Conservation (phyloP, 495 filamentous ascomycete genomes). For the Penicillium taxi region DNA sequence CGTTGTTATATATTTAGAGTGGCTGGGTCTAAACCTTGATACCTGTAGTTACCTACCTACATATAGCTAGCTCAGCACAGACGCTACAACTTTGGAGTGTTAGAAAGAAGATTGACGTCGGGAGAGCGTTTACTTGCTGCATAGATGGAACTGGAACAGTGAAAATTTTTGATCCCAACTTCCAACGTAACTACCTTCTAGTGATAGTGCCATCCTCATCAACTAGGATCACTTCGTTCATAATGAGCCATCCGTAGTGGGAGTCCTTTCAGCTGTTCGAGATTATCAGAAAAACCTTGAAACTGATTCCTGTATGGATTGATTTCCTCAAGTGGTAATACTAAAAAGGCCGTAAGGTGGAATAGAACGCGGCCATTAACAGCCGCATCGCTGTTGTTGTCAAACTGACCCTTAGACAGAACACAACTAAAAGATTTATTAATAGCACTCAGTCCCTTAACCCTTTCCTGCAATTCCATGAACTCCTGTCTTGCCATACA, state of each 20-base stretch:
- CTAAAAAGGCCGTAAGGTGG: constrained; percentile 21
- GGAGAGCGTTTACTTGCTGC: too few relatives aligned
- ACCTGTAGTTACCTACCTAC: too few relatives aligned
- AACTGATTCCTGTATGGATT: constrained; percentile 10
- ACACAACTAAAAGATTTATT: constrained; percentile 15
- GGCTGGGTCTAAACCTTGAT: too few relatives aligned
- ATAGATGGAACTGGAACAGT: too few relatives aligned
- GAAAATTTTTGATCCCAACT: too few relatives aligned
- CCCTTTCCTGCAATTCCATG: constrained; percentile 15
- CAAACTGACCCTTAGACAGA: constrained; percentile 17
- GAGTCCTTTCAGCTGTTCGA: constrained; percentile 19
- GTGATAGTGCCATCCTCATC: constrained; percentile 24
- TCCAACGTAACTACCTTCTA: too few relatives aligned
- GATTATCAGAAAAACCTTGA: constrained; percentile 15
- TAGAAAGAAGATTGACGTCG: too few relatives aligned
- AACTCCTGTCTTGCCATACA: constrained; percentile 21
- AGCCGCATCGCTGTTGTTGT: constrained; percentile 15
- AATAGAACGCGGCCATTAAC: constrained; percentile 17
- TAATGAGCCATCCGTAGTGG: constrained; percentile 25
- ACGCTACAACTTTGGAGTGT: too few relatives aligned
- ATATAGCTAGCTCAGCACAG: too few relatives aligned
- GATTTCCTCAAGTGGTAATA: constrained; percentile 17
- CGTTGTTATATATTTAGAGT: too few relatives aligned
- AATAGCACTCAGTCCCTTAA: constrained; percentile 14
- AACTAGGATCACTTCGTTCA: constrained; percentile 27